Conservation (phyloP, 495 filamentous ascomycete species). For the Penicillium psychrofluorescens region DNA sequence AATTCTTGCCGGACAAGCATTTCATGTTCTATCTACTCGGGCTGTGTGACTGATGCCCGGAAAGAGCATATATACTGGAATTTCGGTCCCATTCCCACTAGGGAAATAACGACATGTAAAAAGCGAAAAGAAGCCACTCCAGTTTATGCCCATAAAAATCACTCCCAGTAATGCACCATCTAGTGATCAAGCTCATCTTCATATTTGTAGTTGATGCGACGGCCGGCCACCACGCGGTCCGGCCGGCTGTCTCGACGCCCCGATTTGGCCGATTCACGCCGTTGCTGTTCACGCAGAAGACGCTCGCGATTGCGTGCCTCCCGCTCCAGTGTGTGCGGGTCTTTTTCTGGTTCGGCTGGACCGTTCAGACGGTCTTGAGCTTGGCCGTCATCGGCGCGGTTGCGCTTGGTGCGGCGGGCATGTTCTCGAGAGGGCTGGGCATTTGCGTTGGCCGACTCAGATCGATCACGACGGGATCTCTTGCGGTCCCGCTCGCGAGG, state of each 20-base stretch:
- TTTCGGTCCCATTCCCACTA: too few species aligned
- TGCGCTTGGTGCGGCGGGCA: slow-evolving; percentile 35
- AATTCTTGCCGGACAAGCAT: too few species aligned
- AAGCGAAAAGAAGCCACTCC: too few species aligned
- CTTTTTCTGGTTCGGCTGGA: slow-evolving; percentile 37
- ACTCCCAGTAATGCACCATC: too few species aligned
- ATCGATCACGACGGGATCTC: slow-evolving; percentile 45
- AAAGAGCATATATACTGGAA: too few species aligned
- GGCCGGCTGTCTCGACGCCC: slow-evolving; percentile 43
- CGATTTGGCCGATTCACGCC: slow-evolving; percentile 49
- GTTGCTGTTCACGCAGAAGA: slow-evolving; percentile 68
- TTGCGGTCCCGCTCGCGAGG: slow-evolving; percentile 47
- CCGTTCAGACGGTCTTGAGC: slow-evolving; percentile 10
- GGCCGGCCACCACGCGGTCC: slow-evolving; percentile 43
- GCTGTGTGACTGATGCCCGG: too few species aligned
- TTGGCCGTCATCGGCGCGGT: slow-evolving; percentile 15
- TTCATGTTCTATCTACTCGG: too few species aligned
- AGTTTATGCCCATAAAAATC: too few species aligned
- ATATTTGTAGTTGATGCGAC: slow-evolving; percentile 51
- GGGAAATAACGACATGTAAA: too few species aligned
- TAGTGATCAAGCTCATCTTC: slow-evolving; percentile 41
- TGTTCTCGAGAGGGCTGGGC: slow-evolving; percentile 30
- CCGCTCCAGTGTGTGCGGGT: slow-evolving; percentile 70
- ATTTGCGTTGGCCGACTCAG: slow-evolving; percentile 29
- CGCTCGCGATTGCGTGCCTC: slow-evolving; percentile 71